These are phyloP conservation scores for Backusella tarrabulga DNA, from an alignment of 192 early-diverging fungal species.

Conservation along the genomic window DNA sequence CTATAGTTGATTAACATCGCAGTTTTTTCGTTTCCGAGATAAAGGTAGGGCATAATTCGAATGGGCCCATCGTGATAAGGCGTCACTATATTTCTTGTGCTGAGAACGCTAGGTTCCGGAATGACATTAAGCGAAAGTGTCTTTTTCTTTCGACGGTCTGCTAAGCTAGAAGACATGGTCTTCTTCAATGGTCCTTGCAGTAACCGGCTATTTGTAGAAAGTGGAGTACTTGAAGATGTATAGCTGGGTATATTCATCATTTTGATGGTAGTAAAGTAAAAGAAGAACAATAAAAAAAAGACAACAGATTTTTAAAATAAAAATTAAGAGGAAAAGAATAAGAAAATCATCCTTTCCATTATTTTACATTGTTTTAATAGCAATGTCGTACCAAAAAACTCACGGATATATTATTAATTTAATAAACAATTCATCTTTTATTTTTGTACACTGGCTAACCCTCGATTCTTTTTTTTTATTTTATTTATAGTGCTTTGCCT, in stretches of 20 bases:
- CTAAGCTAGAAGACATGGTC: not conserved
- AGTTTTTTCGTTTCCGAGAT: slow-evolving; percentile 62
- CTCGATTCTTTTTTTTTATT: too few species aligned
- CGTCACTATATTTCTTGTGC: not conserved
- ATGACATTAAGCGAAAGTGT: slow-evolving; percentile 1
- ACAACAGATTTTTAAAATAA: not conserved
- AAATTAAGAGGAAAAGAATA: not conserved
- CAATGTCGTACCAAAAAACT: not conserved
- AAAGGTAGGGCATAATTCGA: slow-evolving; percentile 60
- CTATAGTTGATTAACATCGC: slow-evolving; percentile 49
- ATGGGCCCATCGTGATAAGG: slow-evolving; percentile 59
- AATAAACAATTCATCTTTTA: not conserved
- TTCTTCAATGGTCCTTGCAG: not conserved
- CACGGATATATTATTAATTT: not conserved
- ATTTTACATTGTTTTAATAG: not conserved
- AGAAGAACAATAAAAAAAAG: not conserved
- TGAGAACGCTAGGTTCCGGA: not conserved
- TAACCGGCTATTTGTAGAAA: not conserved
- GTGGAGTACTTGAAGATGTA: not conserved
- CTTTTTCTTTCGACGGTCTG: slow-evolving; percentile 8
- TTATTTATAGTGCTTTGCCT: too few species aligned
- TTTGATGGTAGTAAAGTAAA: not conserved
- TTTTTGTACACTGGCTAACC: not conserved
- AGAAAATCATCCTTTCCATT: not conserved
- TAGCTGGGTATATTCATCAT: slow-evolving; percentile 4